Conservation (phyloP, 345 rosid species). For the Bretschneidera sinensis region DNA sequence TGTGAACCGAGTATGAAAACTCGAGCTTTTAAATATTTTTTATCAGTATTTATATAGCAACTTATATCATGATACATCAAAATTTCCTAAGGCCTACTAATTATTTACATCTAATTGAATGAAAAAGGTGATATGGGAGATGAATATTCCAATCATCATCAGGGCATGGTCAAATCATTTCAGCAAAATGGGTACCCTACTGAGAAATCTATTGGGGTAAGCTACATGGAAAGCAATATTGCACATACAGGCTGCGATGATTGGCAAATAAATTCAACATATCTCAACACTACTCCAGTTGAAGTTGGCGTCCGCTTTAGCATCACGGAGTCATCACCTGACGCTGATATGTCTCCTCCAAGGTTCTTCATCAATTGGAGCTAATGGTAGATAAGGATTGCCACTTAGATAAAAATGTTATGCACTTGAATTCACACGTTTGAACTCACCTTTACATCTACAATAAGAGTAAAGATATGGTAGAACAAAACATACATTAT, state of each 20-base stretch:
- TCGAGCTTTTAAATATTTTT: too few species aligned
- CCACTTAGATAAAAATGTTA: too few species aligned
- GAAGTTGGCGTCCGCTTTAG: constrained; percentile 24
- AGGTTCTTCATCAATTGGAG: neutral
- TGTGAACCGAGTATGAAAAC: too few species aligned
- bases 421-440: too few species aligned
- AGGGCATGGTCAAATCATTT: constrained; percentile 21
- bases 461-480: too few species aligned
- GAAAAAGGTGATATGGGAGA: constrained; percentile 39
- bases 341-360: constrained; percentile 28
- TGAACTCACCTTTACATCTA: too few species aligned
- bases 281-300: constrained; percentile 7
- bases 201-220: constrained; percentile 20
- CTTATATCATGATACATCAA: neutral
- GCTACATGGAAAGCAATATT: constrained; percentile 13
- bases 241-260: constrained; percentile 1
- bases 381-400: too few species aligned
- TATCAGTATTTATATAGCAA: neutral
- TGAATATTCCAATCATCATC: constrained; percentile 31
- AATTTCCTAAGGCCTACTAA: neutral
- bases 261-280: constrained; percentile 23
- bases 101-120: neutral
- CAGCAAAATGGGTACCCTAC: constrained; percentile 24
- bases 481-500: too few species aligned
- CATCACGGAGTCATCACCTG: constrained; percentile 39